A percentile compares a stretch with the other conserved stretches of the same genome.
phyloP scores from a whole-genome alignment of 1,284 basidiomycete species.

The Trichosporon faecale region DNA sequence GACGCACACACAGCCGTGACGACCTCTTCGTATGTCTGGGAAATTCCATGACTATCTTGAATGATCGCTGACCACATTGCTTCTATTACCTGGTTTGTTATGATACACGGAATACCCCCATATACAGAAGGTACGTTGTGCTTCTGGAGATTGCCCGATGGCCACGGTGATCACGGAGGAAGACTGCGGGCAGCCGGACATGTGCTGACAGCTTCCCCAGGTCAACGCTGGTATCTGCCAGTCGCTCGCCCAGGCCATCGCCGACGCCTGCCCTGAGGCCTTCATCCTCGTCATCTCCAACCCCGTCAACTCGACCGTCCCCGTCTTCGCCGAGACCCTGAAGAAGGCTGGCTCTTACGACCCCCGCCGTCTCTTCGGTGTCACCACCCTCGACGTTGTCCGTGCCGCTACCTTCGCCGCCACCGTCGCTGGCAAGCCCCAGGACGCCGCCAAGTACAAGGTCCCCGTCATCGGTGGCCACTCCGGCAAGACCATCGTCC shows the following conservation, averaged over 20 bases:
- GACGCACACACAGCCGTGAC: constrained; percentile 62
- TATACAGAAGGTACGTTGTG: constrained; percentile 33
- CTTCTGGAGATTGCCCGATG: not conserved
- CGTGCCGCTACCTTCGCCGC: constrained; percentile 89
- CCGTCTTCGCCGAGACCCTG: constrained; percentile 90
- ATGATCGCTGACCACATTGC: constrained; percentile 2
- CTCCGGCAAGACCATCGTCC: constrained; percentile 93
- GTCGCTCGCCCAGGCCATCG: constrained; percentile 85
- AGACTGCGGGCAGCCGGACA: not conserved
- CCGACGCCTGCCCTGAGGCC: constrained; percentile 81
- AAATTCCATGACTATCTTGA: not conserved
- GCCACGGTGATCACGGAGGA: not conserved
- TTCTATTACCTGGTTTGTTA: constrained; percentile 2
- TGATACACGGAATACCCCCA: not conserved
- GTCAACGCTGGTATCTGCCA: constrained; percentile 67
- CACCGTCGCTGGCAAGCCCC: constrained; percentile 65
- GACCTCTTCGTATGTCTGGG: constrained; percentile 83
- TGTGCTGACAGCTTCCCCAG: constrained; percentile 18
- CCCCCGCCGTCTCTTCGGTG: constrained; percentile 67
- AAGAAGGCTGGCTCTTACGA: constrained; percentile 93
- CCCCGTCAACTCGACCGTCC: constrained; percentile 79
- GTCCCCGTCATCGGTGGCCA: constrained; percentile 94
- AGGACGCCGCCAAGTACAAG: constrained; percentile 61
- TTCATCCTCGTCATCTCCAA: constrained; percentile 96
- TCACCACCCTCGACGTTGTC: constrained; percentile 96